Base-by-base conservation (phyloP, 352 stramenopile species). In the Ochromonadaceae sp. region DNA sequence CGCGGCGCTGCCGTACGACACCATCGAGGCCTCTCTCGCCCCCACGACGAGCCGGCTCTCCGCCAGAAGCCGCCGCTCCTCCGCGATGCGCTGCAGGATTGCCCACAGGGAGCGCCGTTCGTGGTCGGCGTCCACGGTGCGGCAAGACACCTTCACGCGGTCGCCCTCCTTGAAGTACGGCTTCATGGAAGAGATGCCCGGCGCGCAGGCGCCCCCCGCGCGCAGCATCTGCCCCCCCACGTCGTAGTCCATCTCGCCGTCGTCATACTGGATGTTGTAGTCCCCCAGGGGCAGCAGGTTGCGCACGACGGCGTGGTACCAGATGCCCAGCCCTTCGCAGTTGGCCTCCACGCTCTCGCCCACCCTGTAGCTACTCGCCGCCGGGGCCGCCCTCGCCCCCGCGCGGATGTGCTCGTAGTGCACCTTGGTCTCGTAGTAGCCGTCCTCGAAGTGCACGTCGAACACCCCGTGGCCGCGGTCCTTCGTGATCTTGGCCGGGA, bases 391-490 rank as follows among this genome's bases (percentile, higher is more conserved):
- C 12, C 39, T 58, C 30, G n/a, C 10, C 10, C 39, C 30, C 15
- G 15, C 4, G 30, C 49, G 49, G 25, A 58, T 58, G 10, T 10
- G 10, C n/a, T 35, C 25, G 22, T 7, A 31, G 26, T 43, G 17
- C 15, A 58, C 49, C 42, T 41, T 58, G 9, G 49, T 58, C 26
- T 63, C 55, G 2, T 9, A 4, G 12, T 49, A 28, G 14, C 55
- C 55, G 35, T 63, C 55, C 20, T 63, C 55, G 26, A 52, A 63
- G 36, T 63, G 25, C 22, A 63, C 25, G 31, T 63, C 38, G 22
- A 52, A 34, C n/a, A 7, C 31, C 15, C 55, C 55, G 20, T 36
- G 31, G 12, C n/a, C 12, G 22, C n/a, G 10, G 15, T n/a, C 38
- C 2, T 26, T 3, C n/a, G 4, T 12, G 5, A 63, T 50, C 26